These are phyloP conservation scores for Crucihimalaya himalaica DNA, from an alignment of 345 rosid species.

Conservation along the genomic window DNA sequence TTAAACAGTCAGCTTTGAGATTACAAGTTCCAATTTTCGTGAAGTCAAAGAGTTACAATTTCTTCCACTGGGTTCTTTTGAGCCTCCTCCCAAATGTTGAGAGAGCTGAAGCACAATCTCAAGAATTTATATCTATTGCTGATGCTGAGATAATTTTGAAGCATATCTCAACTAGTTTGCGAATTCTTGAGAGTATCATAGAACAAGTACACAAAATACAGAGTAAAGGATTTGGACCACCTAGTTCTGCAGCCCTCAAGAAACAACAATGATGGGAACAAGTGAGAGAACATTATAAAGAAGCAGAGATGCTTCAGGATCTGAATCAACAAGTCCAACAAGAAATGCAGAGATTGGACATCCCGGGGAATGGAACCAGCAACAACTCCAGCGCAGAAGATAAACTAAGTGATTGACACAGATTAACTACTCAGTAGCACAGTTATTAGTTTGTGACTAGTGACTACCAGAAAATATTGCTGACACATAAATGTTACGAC, in stretches of 20 bases:
- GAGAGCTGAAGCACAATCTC: not conserved
- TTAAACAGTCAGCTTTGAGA: too few relatives aligned
- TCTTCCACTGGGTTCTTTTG: too few relatives aligned
- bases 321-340: not conserved
- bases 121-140: not conserved
- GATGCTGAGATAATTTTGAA: not conserved
- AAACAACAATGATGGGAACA: constrained; percentile 1
- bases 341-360: not conserved
- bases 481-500: too few relatives aligned
- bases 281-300: not conserved
- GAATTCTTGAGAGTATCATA: not conserved
- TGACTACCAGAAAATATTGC: not conserved
- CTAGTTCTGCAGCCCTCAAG: not conserved
- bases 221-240: not conserved
- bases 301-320: not conserved
- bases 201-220: not conserved
- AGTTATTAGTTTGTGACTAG: not conserved
- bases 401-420: not conserved
- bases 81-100: not conserved
- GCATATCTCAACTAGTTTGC: not conserved
- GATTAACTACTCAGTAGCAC: not conserved
- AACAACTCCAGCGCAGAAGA: not conserved
- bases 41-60: too few relatives aligned
- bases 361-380: not conserved
- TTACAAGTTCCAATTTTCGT: too few relatives aligned